Conservation (phyloP, 129 eudicot genomes). For the Escallonia herrerae region DNA sequence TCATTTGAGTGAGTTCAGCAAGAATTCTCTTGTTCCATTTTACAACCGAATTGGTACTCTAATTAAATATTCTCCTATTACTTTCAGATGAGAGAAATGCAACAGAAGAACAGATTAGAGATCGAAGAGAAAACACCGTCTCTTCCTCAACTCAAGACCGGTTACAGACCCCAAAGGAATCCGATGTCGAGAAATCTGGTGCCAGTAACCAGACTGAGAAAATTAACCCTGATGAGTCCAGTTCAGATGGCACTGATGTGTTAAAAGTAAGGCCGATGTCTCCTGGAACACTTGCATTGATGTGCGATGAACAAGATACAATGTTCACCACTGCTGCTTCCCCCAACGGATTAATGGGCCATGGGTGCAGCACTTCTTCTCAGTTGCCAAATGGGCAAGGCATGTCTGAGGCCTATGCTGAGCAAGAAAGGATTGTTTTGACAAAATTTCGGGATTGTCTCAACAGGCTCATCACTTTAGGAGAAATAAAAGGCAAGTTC, state of each 20-base stretch:
- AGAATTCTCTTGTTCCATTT: background rate
- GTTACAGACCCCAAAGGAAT: constrained; percentile 38
- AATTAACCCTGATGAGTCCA: constrained; percentile 27
- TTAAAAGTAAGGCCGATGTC: constrained; percentile 73
- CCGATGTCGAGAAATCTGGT: constrained; percentile 27
- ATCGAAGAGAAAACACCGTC: constrained; percentile 36
- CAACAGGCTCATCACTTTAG: constrained; percentile 63
- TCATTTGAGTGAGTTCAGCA: background rate
- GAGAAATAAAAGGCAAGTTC: constrained; percentile 75
- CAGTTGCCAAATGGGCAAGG: constrained; percentile 45
- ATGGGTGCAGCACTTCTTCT: constrained; percentile 22
- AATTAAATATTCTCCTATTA: background rate
- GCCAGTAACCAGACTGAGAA: constrained; percentile 36
- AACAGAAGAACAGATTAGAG: constrained; percentile 31
- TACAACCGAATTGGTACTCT: background rate
- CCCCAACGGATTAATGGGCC: constrained; percentile 27
- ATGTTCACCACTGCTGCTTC: constrained; percentile 49
- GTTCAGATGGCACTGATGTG: constrained; percentile 51
- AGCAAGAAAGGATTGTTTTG: constrained; percentile 68
- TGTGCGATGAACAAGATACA: constrained; percentile 91
- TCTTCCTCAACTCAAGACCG: constrained; percentile 45
- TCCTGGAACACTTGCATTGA: constrained; percentile 81
- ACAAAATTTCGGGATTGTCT: constrained; percentile 86
- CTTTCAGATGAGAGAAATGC: constrained; percentile 37
- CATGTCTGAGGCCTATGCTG: constrained; percentile 52